Percentiles rank a stretch among this genome's conserved stretches.
Conservation (phyloP, 2,329 filamentous ascomycete genomes). For the Aspergillus japonicus region DNA sequence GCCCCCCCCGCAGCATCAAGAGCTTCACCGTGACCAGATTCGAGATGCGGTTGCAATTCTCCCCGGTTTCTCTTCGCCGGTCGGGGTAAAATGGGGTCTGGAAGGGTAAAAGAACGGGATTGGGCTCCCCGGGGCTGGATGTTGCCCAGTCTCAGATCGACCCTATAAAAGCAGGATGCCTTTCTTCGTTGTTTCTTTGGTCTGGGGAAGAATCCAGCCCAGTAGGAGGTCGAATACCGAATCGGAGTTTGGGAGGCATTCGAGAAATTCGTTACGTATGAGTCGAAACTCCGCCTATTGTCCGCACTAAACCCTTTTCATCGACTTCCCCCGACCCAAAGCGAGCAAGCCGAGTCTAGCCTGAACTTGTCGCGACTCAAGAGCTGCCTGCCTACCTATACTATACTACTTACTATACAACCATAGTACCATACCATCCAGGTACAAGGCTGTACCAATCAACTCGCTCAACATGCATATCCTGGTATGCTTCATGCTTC, state of each 20-base stretch:
- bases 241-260: not conserved
- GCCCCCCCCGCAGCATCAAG: constrained; percentile 25
- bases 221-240: not conserved
- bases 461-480: constrained; percentile 42
- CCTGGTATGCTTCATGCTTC: constrained; percentile 39
- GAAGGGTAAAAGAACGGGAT: constrained; percentile 4
- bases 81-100: constrained; percentile 11
- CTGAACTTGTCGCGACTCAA: not conserved
- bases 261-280: not conserved
- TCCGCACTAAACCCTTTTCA: not conserved
- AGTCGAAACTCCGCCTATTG: not conserved
- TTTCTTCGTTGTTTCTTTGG: not conserved
- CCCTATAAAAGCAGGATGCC: constrained; percentile 21
- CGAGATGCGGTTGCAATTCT: constrained; percentile 21
- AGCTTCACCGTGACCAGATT: constrained; percentile 32
- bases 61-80: constrained; percentile 21
- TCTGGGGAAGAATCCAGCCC: not conserved
- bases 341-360: not conserved
- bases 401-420: not conserved
- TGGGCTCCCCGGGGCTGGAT: constrained; percentile 18
- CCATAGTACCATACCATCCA: not conserved
- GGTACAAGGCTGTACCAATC: no score
- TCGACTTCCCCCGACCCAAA: not conserved
- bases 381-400: not conserved
- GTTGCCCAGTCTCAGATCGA: constrained; percentile 15